Base-by-base conservation (phyloP, 176 grass and related monocot species). In the Rhipidocladum racemiflorum region DNA sequence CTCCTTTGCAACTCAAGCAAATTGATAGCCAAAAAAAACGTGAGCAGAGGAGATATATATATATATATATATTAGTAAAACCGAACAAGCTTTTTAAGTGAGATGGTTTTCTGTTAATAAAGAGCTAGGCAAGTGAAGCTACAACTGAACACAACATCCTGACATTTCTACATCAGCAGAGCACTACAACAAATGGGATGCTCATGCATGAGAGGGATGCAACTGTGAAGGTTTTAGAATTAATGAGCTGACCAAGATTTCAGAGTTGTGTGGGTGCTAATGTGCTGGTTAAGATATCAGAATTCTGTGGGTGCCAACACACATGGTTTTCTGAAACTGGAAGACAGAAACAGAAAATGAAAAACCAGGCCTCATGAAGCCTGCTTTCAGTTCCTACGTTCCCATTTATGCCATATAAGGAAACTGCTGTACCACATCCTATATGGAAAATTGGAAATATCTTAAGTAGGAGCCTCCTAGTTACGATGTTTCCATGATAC, bases 21-120 rank as follows among this genome's bases (percentile, higher is more conserved):
- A 27, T 77, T 27, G 57, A n/a, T 49, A 42, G 61, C 86, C 44
- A 79, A 84, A 88, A 74, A 20, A 78, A 74, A 77, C 25, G 4
- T 72, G 80, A 71, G 62, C 61, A 67, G 11, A 32, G 59, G 27
- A 72, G 14, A 76, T 9, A 43, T 7, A 43, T 40, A 39, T 67
- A 14, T 30, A 30, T 2, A 30, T 30, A 30, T 30, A 30, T 30
- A 30, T 30, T 30, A 44, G 25, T 16, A 42, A 18, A 38, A 38
- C 36, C 36, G 36, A 38, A 38, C 36, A 38, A 38, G 36, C 36
- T 6, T 38, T 7, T 61, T 18, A 27, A 27, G 32, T 38, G 77
- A 54, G 27, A 60, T 48, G 29, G 49, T 49, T 57, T 44, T 46
- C 40, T 28, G 50, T 28, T 4, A 76, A 24, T 4, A 65, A 42